A percentile compares a stretch with the other conserved stretches of the same genome.
phyloP scores from a whole-genome alignment of 768 basidiomycete species.

The Lactarius trivialis region DNA sequence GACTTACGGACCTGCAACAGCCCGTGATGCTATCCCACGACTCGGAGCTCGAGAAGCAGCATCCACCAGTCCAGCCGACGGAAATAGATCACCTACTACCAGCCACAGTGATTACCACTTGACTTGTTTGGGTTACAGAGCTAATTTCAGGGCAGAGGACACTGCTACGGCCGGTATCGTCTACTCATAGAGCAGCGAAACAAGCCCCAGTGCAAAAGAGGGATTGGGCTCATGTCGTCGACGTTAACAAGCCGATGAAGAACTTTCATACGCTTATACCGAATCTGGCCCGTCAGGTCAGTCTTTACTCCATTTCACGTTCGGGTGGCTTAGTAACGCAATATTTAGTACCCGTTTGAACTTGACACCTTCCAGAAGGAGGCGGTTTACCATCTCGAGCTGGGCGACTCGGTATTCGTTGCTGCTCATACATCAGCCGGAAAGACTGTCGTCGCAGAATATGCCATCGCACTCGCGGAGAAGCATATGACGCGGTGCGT shows the following conservation, averaged over 20 bases:
- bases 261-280: slow-evolving; percentile 93
- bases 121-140: slow-evolving; percentile 2
- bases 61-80: slow-evolving; percentile 23
- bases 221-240: slow-evolving; percentile 97
- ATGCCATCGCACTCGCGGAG: slow-evolving; percentile 92
- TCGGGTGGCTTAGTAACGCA: not conserved
- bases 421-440: slow-evolving; percentile 99
- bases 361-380: slow-evolving; percentile 98
- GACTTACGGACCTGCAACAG: slow-evolving; percentile 6
- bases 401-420: slow-evolving; percentile 98
- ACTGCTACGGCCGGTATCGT: slow-evolving; percentile 49
- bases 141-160: slow-evolving; percentile 38
- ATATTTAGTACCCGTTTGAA: slow-evolving; percentile 88
- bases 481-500: slow-evolving; percentile 97
- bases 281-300: slow-evolving; percentile 89
- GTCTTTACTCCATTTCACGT: not conserved
- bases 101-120: slow-evolving; percentile 26
- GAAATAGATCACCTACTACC: slow-evolving; percentile 77
- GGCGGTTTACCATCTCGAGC: slow-evolving; percentile 94
- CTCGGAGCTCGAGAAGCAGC: slow-evolving; percentile 23
- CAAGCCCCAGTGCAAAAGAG: slow-evolving; percentile 61
- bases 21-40: not conserved
- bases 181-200: slow-evolving; percentile 36
- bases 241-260: slow-evolving; percentile 80
- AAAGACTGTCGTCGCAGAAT: slow-evolving; percentile 98